These are phyloP conservation scores for Aegilops umbellulata DNA, from an alignment of 176 grass and related monocot genomes.

Conservation along the genomic window DNA sequence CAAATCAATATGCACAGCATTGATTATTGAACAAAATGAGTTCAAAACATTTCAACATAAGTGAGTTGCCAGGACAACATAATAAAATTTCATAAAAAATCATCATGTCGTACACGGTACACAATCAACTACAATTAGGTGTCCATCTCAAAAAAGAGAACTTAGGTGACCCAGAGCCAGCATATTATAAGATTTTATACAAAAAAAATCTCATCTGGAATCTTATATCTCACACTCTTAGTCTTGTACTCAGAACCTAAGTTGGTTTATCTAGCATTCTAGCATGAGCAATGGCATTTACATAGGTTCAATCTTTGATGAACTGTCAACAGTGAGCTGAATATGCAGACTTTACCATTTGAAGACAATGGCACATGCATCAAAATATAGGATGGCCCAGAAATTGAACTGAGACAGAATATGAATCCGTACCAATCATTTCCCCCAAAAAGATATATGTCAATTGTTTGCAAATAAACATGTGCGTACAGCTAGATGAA, in stretches of 20 bases:
- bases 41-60: slow-evolving; percentile 4
- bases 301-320: neutral
- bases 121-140: slow-evolving; percentile 16
- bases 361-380: neutral
- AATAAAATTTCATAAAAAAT: neutral
- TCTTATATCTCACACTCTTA: neutral
- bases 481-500: slow-evolving; percentile 12
- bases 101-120: neutral
- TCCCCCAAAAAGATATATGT: neutral
- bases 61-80: neutral
- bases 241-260: neutral
- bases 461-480: slow-evolving; percentile 12
- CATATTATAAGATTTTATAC: slow-evolving; percentile 10
- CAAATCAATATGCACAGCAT: neutral
- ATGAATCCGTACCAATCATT: neutral
- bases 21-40: neutral
- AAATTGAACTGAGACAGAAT: neutral
- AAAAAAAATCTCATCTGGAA: neutral
- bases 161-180: neutral
- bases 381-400: neutral
- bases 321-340: slow-evolving; percentile 9
- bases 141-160: neutral
- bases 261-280: neutral
- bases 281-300: neutral
- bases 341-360: neutral